phyloP scores from a whole-genome alignment of 176 grass and related monocot genomes.

The Neostapfia colusana region DNA sequence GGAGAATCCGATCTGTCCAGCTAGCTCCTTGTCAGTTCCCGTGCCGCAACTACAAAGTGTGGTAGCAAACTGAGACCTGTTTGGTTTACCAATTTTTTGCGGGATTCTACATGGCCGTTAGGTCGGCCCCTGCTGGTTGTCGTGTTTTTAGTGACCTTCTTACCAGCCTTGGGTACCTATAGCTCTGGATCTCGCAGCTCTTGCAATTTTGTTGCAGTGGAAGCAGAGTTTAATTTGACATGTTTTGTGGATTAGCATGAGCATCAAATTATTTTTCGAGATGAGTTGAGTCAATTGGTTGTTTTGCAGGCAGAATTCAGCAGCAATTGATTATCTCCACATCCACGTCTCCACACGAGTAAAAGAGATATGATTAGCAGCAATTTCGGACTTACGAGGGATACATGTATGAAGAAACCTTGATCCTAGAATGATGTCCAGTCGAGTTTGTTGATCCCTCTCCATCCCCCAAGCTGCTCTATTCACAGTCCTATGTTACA shows the following conservation, averaged over 20 bases:
- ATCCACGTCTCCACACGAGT: constrained; percentile 1
- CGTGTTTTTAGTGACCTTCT: background rate
- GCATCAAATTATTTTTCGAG: constrained; percentile 8
- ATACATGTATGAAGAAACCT: constrained; percentile 40
- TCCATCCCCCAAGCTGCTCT: too few relatives aligned
- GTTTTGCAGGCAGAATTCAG: constrained; percentile 45
- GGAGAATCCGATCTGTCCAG: too few relatives aligned
- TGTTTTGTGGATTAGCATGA: background rate
- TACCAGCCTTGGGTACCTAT: background rate
- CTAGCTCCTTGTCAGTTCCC: too few relatives aligned
- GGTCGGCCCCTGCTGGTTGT: background rate
- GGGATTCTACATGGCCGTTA: too few relatives aligned
- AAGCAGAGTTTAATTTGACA: background rate
- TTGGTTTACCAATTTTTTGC: too few relatives aligned
- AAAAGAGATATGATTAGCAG: constrained; percentile 1
- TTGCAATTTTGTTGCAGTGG: constrained; percentile 5
- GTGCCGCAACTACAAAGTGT: too few relatives aligned
- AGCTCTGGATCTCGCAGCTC: constrained; percentile 21
- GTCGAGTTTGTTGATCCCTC: constrained; percentile 56
- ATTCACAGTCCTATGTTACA: too few relatives aligned
- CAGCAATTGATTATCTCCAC: background rate
- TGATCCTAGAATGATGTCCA: constrained; percentile 64
- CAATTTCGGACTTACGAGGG: constrained; percentile 6
- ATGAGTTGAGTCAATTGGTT: constrained; percentile 12
- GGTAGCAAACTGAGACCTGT: too few relatives aligned